Evolutionary conservation across 1,139 yeast species (phyloP).

Genomic region (Sugiyamaella paludigena): DNA sequence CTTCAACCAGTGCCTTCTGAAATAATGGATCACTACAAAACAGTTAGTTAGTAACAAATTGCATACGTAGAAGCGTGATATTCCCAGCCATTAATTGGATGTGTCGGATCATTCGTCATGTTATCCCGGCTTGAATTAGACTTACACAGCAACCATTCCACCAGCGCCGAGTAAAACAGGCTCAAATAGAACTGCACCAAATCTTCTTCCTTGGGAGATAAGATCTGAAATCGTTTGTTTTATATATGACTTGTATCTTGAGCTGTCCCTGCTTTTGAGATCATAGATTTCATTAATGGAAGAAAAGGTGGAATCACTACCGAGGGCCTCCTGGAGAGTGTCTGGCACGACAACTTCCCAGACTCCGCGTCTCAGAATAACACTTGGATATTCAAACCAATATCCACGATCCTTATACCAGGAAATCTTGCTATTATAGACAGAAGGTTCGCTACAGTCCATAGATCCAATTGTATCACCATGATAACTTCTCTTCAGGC

Average conservation of each 20-base stretch:
- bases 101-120: not conserved
- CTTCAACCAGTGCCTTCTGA: conserved; percentile 30
- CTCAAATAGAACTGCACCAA: conserved; percentile 33
- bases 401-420: conserved; percentile 32
- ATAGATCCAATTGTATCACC: conserved; percentile 35
- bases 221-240: conserved; percentile 16
- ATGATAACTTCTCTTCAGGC: conserved; percentile 32
- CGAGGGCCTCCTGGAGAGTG: conserved; percentile 14
- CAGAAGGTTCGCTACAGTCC: conserved; percentile 34
- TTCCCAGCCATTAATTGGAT: not conserved
- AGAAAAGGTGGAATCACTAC: conserved; percentile 13
- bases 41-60: not conserved
- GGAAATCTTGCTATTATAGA: conserved; percentile 30
- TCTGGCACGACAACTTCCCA: conserved; percentile 29
- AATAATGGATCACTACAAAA: conserved; percentile 30
- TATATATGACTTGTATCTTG: conserved; percentile 21
- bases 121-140: no score
- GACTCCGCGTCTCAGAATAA: conserved; percentile 23
- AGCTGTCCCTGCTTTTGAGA: conserved; percentile 18
- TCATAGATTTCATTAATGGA: conserved; percentile 24
- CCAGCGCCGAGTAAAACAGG: conserved; percentile 35
- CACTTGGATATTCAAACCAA: conserved; percentile 33
- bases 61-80: not conserved
- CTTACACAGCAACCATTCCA: conserved; percentile 33
- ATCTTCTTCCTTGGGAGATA: conserved; percentile 22